Evolutionary conservation across 2,329 filamentous ascomycete species (phyloP).

Genomic region (Scopulariopsis brevicaulis): DNA sequence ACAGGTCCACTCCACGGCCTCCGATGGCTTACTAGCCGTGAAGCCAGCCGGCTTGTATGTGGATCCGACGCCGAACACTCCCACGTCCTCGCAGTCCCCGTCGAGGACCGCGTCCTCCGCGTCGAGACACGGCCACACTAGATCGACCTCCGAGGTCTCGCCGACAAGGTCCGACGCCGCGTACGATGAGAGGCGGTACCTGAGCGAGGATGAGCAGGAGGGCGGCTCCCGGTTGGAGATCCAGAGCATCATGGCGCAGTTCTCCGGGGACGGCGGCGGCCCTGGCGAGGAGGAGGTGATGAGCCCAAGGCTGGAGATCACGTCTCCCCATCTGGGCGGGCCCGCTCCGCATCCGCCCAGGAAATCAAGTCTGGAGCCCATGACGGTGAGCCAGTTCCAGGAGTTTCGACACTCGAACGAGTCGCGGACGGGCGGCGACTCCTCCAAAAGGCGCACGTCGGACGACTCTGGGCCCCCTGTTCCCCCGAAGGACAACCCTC

Average conservation of each 20-base stretch:
- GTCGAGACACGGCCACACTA: constrained; percentile 30
- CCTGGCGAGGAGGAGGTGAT: constrained; percentile 75
- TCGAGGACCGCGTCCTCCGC: constrained; percentile 48
- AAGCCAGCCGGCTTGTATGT: constrained; percentile 32
- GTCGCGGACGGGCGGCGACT: constrained; percentile 22
- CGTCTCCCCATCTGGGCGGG: constrained; percentile 64
- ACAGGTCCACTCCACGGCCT: constrained; percentile 14
- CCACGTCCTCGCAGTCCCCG: constrained; percentile 39
- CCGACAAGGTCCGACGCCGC: constrained; percentile 42
- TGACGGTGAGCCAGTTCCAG: constrained; percentile 38
- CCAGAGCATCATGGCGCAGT: constrained; percentile 96
- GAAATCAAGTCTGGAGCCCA: constrained; percentile 74
- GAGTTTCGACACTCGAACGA: constrained; percentile 28
- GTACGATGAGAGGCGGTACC: constrained; percentile 44
- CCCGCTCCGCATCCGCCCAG: constrained; percentile 65
- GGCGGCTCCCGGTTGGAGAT: constrained; percentile 74
- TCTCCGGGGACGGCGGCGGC: constrained; percentile 62
- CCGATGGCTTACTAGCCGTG: constrained; percentile 29
- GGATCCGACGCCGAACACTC: constrained; percentile 47
- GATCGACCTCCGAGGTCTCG: constrained; percentile 26
- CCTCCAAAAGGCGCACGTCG: constrained; percentile 19
- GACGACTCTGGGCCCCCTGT: constrained; percentile 44
- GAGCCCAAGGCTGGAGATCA: constrained; percentile 75
- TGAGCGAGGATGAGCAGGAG: constrained; percentile 54
- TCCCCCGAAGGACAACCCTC: constrained; percentile 44